These are phyloP conservation scores for Fraxinus sp. DNA, from an alignment of 305 asterid species.

Conservation along the genomic window DNA sequence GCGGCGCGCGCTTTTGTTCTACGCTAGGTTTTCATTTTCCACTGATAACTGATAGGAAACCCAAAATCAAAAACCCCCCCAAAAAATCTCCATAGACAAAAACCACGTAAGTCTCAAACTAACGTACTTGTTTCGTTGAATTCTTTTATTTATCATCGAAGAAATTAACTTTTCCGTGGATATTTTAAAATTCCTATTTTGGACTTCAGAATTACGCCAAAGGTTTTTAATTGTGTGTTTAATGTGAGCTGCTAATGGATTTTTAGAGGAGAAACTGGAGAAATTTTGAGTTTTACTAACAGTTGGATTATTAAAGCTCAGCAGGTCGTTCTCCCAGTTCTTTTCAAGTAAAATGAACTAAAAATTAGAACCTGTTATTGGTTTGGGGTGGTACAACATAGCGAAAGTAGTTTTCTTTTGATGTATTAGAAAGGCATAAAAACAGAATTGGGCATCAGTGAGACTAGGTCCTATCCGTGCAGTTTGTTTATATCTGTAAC, in stretches of 20 bases:
- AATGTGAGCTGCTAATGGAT: not conserved
- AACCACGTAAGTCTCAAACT: not conserved
- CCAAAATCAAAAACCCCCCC: not conserved
- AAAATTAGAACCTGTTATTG: not conserved
- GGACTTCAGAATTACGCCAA: not conserved
- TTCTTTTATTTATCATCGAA: not conserved
- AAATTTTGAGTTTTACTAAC: not conserved
- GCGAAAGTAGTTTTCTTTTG: not conserved
- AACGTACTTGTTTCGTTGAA: not conserved
- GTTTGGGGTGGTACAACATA: not conserved
- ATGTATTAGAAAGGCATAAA: not conserved
- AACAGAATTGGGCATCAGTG: not conserved
- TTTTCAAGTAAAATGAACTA: not conserved
- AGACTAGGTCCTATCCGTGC: not conserved
- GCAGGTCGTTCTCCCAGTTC: not conserved
- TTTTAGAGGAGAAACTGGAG: not conserved
- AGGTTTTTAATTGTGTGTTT: not conserved
- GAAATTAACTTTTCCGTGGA: not conserved
- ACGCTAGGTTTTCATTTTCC: slow-evolving; percentile 28
- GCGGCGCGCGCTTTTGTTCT: slow-evolving; percentile 30
- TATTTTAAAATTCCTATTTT: not conserved
- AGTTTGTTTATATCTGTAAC: not conserved
- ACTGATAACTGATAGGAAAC: not conserved
- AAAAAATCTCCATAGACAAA: not conserved
- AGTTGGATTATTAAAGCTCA: not conserved